Conservation (phyloP, 116 monocot genomes). For the Phalaenopsis hybrid region DNA sequence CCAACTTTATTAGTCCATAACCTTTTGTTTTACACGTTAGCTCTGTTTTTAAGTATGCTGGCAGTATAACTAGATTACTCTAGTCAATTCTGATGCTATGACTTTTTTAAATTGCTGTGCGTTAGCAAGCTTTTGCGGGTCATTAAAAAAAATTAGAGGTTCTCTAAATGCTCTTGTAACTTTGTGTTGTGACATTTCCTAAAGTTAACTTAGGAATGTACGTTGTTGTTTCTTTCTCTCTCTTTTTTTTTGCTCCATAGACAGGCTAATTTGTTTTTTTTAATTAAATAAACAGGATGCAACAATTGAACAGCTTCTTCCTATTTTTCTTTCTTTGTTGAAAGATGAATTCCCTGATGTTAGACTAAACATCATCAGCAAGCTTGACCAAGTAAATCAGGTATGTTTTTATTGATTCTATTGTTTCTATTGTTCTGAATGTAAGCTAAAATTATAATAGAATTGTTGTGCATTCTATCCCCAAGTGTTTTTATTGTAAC, state of each 20-base stretch:
- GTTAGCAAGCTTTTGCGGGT: neutral
- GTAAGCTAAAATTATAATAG: neutral
- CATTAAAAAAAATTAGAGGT: neutral
- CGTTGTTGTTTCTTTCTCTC: neutral
- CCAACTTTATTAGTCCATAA: neutral
- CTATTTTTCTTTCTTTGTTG: conserved; percentile 65
- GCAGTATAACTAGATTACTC: neutral
- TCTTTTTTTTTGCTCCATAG: neutral
- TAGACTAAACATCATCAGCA: conserved; percentile 70
- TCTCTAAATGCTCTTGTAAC: neutral
- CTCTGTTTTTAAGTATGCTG: neutral
- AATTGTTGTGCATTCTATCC: neutral
- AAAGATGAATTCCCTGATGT: conserved; percentile 81
- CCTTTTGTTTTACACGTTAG: neutral
- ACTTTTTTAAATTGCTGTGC: neutral
- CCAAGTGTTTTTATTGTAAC: neutral
- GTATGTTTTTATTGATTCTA: conserved; percentile 12
- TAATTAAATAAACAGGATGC: conserved; percentile 35
- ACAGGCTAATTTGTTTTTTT: neutral
- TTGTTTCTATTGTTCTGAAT: neutral
- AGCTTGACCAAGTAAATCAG: conserved; percentile 78
- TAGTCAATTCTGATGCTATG: neutral
- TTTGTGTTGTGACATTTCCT: neutral
- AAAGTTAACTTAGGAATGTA: neutral
- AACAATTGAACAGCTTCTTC: conserved; percentile 64